Evolutionary conservation across 2,329 filamentous ascomycete species (phyloP), one percentile per base, ranked within the genome.

Genomic region (Epichloe aotearoae): DNA sequence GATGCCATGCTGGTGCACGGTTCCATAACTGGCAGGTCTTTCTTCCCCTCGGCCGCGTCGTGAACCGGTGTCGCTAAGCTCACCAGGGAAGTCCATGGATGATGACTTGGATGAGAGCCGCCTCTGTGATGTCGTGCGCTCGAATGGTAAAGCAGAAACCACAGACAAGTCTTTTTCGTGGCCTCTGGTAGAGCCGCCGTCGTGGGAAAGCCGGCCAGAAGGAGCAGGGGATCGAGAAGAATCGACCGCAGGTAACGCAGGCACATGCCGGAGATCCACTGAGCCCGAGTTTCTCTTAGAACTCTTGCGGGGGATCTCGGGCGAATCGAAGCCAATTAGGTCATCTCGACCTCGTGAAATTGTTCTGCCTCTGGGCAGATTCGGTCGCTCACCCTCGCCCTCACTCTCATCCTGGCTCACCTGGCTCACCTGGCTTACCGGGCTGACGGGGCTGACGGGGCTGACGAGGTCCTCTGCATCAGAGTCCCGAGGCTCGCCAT

Each of bases 261-360:
- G 33, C 14, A 34, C 10, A 12, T 63, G 63, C 33, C 58, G 57
- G 50, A 55, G 61, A 23, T 67, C 59, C n/a, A 63, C 64, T 33
- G 58, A 61, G 40, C 64, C 68, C 2, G 77, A 80, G 52, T 75
- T 67, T 53, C 83, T 75, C 61, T 81, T 82, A 0, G 86, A 89
- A 62, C 83, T 88, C 66, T 84, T 88, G 33, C 85, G 75, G 2
- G 2, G 85, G 34, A 89, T 76, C 7, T 75, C 71, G 0, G 81
- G 80, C 4, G 73, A 58, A n/a, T 67, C 60, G 50, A 67, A 15
- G 4, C 43, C 39, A 8, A 47, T 12, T 1, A 49, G 33, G 19
- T 53, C 52, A n/a, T 34, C 36, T 34, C 23, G 39, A 2, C 23
- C 40, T 12, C n/a, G 20, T 10, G 11, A 46, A 34, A 37, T 38